phyloP scores from a whole-genome alignment of 1,284 basidiomycete species.

The Ceratobasidium sp. region DNA sequence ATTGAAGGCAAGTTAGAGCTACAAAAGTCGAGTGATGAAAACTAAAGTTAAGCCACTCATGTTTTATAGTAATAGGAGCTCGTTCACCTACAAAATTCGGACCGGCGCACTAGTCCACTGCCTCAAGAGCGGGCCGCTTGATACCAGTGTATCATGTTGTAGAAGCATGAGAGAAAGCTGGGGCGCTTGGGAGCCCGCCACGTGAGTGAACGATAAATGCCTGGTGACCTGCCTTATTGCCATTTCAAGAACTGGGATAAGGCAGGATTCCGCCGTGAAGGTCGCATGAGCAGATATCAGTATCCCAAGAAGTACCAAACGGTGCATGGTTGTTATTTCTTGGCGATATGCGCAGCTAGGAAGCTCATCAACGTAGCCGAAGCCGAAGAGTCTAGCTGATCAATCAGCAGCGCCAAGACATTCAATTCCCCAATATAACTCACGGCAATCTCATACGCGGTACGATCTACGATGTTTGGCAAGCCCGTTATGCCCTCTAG shows the following conservation, averaged over 20 bases:
- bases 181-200: neutral
- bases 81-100: neutral
- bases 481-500: neutral
- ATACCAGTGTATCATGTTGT: neutral
- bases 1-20: neutral
- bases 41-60: neutral
- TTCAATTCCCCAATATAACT: conserved; percentile 7
- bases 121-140: conserved; percentile 3
- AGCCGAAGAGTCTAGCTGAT: conserved; percentile 1
- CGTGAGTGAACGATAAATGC: neutral
- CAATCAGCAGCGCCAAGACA: conserved; percentile 5
- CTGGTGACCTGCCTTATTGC: no score
- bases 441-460: neutral
- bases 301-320: conserved; percentile 4
- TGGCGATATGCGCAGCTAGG: conserved; percentile 16
- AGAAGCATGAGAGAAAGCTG: neutral
- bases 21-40: neutral
- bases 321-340: conserved; percentile 6
- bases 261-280: neutral
- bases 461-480: neutral
- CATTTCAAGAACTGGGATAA: neutral
- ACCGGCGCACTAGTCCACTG: neutral
- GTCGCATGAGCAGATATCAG: conserved; percentile 14
- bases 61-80: neutral
- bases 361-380: conserved; percentile 14